Conservation (phyloP, 1,139 yeast genomes). For the Zygosaccharomyces sapae region DNA sequence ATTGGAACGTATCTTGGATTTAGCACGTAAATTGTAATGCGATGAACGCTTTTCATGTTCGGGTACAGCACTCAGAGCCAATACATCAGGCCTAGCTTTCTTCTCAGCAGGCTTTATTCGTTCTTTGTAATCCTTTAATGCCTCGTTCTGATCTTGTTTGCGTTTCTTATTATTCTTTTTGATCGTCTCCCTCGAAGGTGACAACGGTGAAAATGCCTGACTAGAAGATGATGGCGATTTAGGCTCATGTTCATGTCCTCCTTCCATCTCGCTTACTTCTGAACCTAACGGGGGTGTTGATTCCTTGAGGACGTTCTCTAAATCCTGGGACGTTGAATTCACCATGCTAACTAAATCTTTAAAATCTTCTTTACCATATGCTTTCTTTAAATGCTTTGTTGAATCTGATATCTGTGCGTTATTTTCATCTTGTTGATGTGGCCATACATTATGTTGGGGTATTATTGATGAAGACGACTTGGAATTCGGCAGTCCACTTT, state of each 20-base stretch:
- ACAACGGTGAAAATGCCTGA: constrained; percentile 8
- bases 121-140: constrained; percentile 15
- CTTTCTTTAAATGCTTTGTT: constrained; percentile 28
- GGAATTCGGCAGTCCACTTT: constrained; percentile 11
- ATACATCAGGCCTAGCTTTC: constrained; percentile 29
- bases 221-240: constrained; percentile 7
- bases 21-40: constrained; percentile 35
- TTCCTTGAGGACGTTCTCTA: constrained; percentile 24
- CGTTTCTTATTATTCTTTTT: constrained; percentile 18
- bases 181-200: constrained; percentile 9
- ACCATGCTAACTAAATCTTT: constrained; percentile 35
- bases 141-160: constrained; percentile 14
- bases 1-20: constrained; percentile 33
- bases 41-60: constrained; percentile 31
- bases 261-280: constrained; percentile 15
- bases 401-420: constrained; percentile 3
- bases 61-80: constrained; percentile 23
- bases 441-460: neutral
- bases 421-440: constrained; percentile 5
- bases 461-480: neutral
- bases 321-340: constrained; percentile 33
- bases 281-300: constrained; percentile 17
- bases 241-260: constrained; percentile 5
- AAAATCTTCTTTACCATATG: constrained; percentile 29
- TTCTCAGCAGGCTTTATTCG: constrained; percentile 27